These are phyloP conservation scores for Talaromyces funiculosus DNA, from an alignment of 2,329 filamentous ascomycete genomes.

Conservation along the genomic window DNA sequence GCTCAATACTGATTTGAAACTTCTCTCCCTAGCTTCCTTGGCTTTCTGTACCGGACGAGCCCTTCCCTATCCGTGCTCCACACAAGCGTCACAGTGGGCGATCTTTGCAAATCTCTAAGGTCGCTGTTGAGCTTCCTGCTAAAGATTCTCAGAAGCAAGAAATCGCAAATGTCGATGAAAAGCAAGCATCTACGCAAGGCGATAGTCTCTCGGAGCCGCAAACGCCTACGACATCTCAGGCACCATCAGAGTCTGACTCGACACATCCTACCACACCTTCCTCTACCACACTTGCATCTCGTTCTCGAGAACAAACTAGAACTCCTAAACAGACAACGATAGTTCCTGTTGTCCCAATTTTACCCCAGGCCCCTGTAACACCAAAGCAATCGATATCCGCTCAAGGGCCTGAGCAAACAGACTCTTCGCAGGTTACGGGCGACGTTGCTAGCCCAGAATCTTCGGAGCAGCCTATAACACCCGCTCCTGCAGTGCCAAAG, in stretches of 20 bases:
- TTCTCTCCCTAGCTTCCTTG: constrained; percentile 48
- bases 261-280: constrained; percentile 54
- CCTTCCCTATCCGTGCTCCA: constrained; percentile 50
- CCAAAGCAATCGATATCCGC: constrained; percentile 26
- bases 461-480: constrained; percentile 33
- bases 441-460: constrained; percentile 1
- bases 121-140: constrained; percentile 48
- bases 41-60: constrained; percentile 51
- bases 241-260: constrained; percentile 52
- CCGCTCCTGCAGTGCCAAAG: constrained; percentile 49
- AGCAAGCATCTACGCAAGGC: constrained; percentile 18
- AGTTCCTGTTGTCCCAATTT: constrained; percentile 48
- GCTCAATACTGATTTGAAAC: constrained; percentile 15
- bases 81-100: constrained; percentile 41
- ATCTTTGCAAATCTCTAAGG: constrained; percentile 28
- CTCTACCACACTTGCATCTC: constrained; percentile 37
- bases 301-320: constrained; percentile 29
- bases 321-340: constrained; percentile 34
- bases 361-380: constrained; percentile 33
- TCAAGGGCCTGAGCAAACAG: constrained; percentile 31
- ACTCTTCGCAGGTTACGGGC: background rate
- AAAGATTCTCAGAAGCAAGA: constrained; percentile 33
- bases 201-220: constrained; percentile 43
- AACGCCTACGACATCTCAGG: constrained; percentile 54
- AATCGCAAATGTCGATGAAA: constrained; percentile 19